These are phyloP conservation scores for Aspergillus egyptiacus DNA, from an alignment of 495 filamentous ascomycete species.

Conservation along the genomic window DNA sequence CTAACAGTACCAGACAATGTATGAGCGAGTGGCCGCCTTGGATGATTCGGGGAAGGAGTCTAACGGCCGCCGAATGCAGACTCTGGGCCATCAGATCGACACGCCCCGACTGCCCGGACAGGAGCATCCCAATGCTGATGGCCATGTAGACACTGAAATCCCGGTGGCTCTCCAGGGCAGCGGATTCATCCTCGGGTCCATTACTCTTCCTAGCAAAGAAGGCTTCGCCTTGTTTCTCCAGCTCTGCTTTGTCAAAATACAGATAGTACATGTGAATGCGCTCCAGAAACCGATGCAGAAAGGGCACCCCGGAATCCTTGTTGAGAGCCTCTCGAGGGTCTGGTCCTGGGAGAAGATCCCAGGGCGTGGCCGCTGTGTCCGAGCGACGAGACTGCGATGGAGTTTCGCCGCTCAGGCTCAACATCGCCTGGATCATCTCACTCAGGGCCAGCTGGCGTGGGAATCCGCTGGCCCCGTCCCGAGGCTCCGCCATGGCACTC, in stretches of 20 bases:
- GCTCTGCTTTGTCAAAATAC: constrained; percentile 9
- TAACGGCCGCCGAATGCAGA: constrained; percentile 10
- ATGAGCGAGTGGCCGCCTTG: constrained; percentile 9
- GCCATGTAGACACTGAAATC: constrained; percentile 20
- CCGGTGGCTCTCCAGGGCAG: not conserved
- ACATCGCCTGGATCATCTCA: constrained; percentile 19
- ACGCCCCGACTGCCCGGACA: constrained; percentile 14
- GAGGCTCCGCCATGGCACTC: constrained; percentile 29
- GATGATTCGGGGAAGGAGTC: constrained; percentile 13
- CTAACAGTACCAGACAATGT: constrained; percentile 22
- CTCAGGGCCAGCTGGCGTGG: constrained; percentile 21
- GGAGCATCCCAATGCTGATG: constrained; percentile 17
- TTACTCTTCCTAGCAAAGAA: constrained; percentile 3
- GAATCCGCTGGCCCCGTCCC: constrained; percentile 17
- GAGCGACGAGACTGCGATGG: constrained; percentile 10
- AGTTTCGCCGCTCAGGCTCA: constrained; percentile 16
- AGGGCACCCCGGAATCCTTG: constrained; percentile 10
- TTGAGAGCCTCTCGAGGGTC: not conserved
- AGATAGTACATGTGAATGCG: constrained; percentile 9
- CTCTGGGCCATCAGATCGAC: constrained; percentile 14
- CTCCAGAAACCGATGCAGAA: constrained; percentile 14
- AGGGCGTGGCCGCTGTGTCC: not conserved
- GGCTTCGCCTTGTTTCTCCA: constrained; percentile 11
- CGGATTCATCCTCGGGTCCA: not conserved
- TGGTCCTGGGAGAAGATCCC: not conserved